Conservation (phyloP, 2,329 filamentous ascomycete genomes). For the Cadophora sp. region DNA sequence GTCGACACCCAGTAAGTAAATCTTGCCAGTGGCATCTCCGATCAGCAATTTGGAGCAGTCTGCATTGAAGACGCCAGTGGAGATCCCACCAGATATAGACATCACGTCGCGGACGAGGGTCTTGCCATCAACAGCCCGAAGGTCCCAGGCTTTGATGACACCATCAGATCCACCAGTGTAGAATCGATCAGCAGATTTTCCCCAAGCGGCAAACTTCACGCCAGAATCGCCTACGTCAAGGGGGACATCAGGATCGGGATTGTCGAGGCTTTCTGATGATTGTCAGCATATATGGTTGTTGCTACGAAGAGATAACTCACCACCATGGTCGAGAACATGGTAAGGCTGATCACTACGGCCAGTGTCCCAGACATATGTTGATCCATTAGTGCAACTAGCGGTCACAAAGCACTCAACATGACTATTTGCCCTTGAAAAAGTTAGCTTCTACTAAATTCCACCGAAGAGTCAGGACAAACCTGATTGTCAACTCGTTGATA, state of each 20-base stretch:
- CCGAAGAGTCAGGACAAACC: conserved; percentile 43
- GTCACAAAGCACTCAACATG: conserved; percentile 58
- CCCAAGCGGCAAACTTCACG: conserved; percentile 70
- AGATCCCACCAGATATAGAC: conserved; percentile 61
- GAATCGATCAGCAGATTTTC: conserved; percentile 59
- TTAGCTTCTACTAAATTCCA: conserved; percentile 35
- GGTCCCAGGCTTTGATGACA: conserved; percentile 67
- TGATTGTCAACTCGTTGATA: conserved; percentile 67
- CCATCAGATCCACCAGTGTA: conserved; percentile 71
- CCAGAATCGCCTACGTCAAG: conserved; percentile 64
- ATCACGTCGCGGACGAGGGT: conserved; percentile 61
- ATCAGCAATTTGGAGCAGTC: conserved; percentile 61
- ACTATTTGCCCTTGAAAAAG: conserved; percentile 56
- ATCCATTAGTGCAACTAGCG: conserved; percentile 66
- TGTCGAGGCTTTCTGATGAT: conserved; percentile 40
- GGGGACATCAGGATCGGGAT: conserved; percentile 38
- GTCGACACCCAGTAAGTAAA: conserved; percentile 61
- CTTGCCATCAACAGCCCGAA: conserved; percentile 50
- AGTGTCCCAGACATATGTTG: conserved; percentile 69
- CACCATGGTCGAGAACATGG: conserved; percentile 61
- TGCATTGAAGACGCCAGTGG: conserved; percentile 63
- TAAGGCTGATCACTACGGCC: conserved; percentile 60
- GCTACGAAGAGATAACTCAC: conserved; percentile 34
- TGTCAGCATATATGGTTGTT: conserved; percentile 25
- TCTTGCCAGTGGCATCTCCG: conserved; percentile 66